Conservation (phyloP, 768 basidiomycete genomes). For the Punctularia strigosozonata region DNA sequence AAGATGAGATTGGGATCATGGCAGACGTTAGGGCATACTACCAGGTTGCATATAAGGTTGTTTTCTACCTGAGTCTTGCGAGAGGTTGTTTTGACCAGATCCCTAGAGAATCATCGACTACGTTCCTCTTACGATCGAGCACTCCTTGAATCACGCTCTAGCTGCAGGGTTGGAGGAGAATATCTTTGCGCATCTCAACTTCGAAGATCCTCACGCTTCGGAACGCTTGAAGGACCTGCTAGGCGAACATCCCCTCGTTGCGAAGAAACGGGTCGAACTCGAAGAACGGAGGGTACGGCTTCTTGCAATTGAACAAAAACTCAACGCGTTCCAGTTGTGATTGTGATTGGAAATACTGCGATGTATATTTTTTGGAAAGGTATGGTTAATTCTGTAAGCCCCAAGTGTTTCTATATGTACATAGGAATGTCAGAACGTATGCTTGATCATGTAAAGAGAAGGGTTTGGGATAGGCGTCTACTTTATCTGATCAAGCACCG, state of each 20-base stretch:
- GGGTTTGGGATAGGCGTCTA: too few relatives aligned
- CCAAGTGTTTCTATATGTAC: too few relatives aligned
- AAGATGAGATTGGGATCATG: slow-evolving; percentile 15
- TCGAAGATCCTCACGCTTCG: background rate
- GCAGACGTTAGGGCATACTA: slow-evolving; percentile 19
- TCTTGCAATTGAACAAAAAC: background rate
- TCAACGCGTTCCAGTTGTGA: background rate
- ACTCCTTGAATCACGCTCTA: slow-evolving; percentile 27
- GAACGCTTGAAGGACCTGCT: background rate
- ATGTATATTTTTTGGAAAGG: too few relatives aligned
- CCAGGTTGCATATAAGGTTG: slow-evolving; percentile 20
- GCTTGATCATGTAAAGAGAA: too few relatives aligned
- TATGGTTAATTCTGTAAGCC: too few relatives aligned
- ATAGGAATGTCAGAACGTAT: too few relatives aligned
- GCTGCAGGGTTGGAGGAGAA: slow-evolving; percentile 20
- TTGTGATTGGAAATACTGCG: too few relatives aligned
- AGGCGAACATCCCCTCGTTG: background rate
- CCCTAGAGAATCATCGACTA: slow-evolving; percentile 19
- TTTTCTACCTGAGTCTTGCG: background rate
- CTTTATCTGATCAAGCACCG: too few relatives aligned
- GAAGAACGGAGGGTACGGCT: background rate
- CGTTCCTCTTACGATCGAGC: slow-evolving; percentile 17
- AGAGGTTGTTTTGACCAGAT: background rate
- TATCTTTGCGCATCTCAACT: too few relatives aligned
- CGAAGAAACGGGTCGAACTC: background rate